Evolutionary conservation across 352 stramenopile genomes (phyloP).

Genomic region (Pythium phragmiticola): DNA sequence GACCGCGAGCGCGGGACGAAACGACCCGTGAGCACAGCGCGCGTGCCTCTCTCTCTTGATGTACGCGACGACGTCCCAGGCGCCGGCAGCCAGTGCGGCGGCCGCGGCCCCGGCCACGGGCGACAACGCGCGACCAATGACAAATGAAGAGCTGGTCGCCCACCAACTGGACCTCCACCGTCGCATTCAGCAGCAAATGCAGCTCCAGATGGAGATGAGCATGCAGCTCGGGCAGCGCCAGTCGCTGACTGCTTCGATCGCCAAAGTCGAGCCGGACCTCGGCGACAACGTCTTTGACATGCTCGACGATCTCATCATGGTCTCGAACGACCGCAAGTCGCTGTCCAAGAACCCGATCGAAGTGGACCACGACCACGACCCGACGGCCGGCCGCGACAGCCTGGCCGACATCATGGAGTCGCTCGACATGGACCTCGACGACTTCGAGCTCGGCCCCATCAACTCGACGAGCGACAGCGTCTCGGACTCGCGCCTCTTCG

Average conservation of each 20-base stretch:
- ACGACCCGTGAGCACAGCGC: not conserved
- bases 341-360: conserved; percentile 54
- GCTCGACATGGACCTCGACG: conserved; percentile 83
- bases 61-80: conserved; percentile 23
- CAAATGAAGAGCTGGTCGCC: conserved; percentile 72
- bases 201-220: conserved; percentile 86
- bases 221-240: conserved; percentile 56
- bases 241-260: conserved; percentile 60
- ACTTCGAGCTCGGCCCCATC: conserved; percentile 42
- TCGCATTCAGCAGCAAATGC: conserved; percentile 87
- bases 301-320: conserved; percentile 87
- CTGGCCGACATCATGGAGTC: conserved; percentile 83
- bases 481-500: conserved; percentile 18
- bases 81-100: conserved; percentile 25
- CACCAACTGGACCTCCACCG: conserved; percentile 82
- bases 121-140: conserved; percentile 47
- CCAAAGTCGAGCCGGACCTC: conserved; percentile 76
- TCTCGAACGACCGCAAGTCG: conserved; percentile 61
- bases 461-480: conserved; percentile 34
- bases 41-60: conserved; percentile 2
- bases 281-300: conserved; percentile 88
- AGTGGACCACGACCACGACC: conserved; percentile 34
- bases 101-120: conserved; percentile 15
- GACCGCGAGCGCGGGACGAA: not conserved
- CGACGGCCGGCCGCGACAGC: conserved; percentile 51